These are phyloP conservation scores for Peronosclerospora sorghi DNA, from an alignment of 352 stramenopile species.

Conservation along the genomic window DNA sequence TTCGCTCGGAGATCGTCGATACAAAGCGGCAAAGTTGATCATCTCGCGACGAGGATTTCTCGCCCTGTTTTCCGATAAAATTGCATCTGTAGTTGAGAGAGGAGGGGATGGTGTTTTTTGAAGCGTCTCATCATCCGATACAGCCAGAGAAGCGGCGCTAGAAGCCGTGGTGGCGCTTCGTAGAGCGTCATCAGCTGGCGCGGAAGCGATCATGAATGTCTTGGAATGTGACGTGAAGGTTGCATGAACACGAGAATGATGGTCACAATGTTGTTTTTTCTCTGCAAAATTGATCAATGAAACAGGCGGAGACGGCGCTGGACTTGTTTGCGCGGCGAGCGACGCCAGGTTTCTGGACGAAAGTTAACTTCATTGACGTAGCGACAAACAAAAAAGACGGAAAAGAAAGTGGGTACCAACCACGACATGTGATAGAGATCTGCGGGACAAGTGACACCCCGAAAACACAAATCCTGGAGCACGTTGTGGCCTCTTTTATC, in stretches of 20 bases:
- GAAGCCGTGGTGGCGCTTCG: constrained; percentile 1
- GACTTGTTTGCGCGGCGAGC: constrained; percentile 57
- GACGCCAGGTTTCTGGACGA: constrained; percentile 39
- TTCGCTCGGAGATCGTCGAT: constrained; percentile 46
- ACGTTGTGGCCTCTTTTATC: constrained; percentile 50
- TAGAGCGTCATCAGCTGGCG: constrained; percentile 2
- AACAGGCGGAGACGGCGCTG: constrained; percentile 51
- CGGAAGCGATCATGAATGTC: constrained; percentile 7
- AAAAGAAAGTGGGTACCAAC: constrained; percentile 27
- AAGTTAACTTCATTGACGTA: constrained; percentile 42
- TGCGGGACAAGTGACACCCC: constrained; percentile 29
- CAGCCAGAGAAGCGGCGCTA: background rate
- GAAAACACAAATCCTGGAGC: constrained; percentile 36
- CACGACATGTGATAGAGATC: constrained; percentile 54
- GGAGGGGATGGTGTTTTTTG: constrained; percentile 2
- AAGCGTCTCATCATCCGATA: background rate
- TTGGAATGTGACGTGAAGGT: constrained; percentile 4
- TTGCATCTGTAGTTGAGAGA: constrained; percentile 15
- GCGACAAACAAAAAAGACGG: constrained; percentile 14
- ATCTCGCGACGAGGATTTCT: background rate
- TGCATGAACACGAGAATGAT: constrained; percentile 4
- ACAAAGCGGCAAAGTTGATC: constrained; percentile 46
- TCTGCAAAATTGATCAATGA: constrained; percentile 4
- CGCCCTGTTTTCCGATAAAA: constrained; percentile 6
- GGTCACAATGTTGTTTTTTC: background rate